Conservation (phyloP, 176 grass and related monocot species). For the Cocos nucifera region DNA sequence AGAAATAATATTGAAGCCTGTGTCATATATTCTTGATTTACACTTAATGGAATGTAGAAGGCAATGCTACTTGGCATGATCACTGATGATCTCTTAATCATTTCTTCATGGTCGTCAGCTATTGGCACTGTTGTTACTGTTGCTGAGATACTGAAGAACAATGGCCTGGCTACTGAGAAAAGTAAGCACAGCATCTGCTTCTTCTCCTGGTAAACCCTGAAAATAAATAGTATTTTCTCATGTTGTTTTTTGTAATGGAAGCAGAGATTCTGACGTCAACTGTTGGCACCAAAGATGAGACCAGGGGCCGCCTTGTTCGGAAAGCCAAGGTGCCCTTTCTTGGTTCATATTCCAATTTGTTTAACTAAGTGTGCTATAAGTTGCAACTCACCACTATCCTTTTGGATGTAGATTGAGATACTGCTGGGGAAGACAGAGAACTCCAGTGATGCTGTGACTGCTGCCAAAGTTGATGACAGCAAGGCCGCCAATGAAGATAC, state of each 20-base stretch:
- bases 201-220: too few relatives aligned
- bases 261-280: slow-evolving; percentile 85
- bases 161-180: background rate
- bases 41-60: too few relatives aligned
- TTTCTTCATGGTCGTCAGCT: background rate
- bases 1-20: too few relatives aligned
- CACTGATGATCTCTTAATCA: too few relatives aligned
- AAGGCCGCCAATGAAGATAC: background rate
- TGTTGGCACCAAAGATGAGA: slow-evolving; percentile 67
- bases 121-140: slow-evolving; percentile 2
- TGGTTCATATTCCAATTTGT: background rate
- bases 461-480: slow-evolving; percentile 38
- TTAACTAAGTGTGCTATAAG: background rate
- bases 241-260: background rate
- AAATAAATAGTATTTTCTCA: too few relatives aligned
- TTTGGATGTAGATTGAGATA: slow-evolving; percentile 71
- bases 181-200: background rate
- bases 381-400: background rate
- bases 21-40: too few relatives aligned
- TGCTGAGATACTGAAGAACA: slow-evolving; percentile 4
- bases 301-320: slow-evolving; percentile 70
- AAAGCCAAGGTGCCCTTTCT: slow-evolving; percentile 69
- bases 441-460: slow-evolving; percentile 53
- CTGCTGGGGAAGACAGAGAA: slow-evolving; percentile 69
- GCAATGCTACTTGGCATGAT: too few relatives aligned